These are phyloP conservation scores for Coffea canephora DNA, from an alignment of 257 asterid species.

Conservation along the genomic window DNA sequence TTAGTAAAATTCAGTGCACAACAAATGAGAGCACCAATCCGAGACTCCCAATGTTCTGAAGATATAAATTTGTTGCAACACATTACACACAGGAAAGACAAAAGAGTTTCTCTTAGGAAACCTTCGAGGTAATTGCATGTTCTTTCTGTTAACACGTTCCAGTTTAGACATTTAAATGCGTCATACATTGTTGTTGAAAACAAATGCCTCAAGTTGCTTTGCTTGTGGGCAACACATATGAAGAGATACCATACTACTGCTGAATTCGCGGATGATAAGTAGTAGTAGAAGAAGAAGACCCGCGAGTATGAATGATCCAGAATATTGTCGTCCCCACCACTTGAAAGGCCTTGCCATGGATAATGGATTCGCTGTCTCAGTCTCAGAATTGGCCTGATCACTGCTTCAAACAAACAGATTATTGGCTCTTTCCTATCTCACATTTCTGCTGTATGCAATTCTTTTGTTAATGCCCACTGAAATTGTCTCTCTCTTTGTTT, in stretches of 20 bases:
- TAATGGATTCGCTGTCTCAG: slow-evolving; percentile 3
- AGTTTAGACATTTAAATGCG: neutral
- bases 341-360: neutral
- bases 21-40: too few species aligned
- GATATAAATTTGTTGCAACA: too few species aligned
- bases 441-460: neutral
- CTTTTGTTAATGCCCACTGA: neutral
- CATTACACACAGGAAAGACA: too few species aligned
- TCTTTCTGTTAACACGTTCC: too few species aligned
- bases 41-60: too few species aligned
- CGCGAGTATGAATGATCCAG: neutral
- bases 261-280: neutral
- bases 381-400: neutral
- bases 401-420: neutral
- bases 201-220: neutral
- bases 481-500: neutral
- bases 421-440: slow-evolving; percentile 5
- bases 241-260: too few species aligned
- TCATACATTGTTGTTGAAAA: too few species aligned
- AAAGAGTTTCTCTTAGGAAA: too few species aligned
- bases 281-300: neutral
- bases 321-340: slow-evolving; percentile 1
- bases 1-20: too few species aligned
- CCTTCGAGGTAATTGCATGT: too few species aligned
- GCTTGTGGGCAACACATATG: too few species aligned